These are phyloP conservation scores for Trametes coccinea DNA, from an alignment of 768 basidiomycete genomes.

Conservation along the genomic window DNA sequence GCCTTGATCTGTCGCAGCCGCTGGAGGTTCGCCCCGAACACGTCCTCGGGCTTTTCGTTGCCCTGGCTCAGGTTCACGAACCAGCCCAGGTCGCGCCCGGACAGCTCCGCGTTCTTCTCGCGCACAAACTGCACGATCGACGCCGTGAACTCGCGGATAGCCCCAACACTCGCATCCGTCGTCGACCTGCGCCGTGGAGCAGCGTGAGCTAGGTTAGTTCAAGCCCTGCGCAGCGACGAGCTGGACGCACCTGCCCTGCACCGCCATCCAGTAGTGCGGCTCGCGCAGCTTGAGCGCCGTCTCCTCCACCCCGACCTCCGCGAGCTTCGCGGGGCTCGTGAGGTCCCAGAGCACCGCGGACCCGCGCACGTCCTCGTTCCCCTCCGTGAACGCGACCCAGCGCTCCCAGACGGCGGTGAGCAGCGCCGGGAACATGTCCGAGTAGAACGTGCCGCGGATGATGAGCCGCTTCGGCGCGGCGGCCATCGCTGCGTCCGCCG, in stretches of 20 bases:
- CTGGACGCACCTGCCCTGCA: constrained; percentile 22
- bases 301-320: constrained; percentile 1
- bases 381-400: constrained; percentile 23
- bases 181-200: constrained; percentile 9
- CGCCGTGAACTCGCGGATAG: constrained; percentile 9
- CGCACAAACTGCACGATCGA: constrained; percentile 11
- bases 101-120: constrained; percentile 22
- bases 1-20: constrained; percentile 31
- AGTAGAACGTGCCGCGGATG: constrained; percentile 22
- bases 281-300: constrained; percentile 19
- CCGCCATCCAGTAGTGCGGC: constrained; percentile 26
- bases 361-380: constrained; percentile 16
- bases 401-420: constrained; percentile 16
- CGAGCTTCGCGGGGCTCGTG: constrained; percentile 16
- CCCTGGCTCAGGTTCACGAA: constrained; percentile 28
- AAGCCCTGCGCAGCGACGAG: too few relatives aligned
- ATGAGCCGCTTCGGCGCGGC: constrained; percentile 17
- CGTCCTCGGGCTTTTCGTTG: constrained; percentile 29
- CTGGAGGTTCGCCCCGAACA: constrained; percentile 31
- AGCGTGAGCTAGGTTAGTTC: too few relatives aligned
- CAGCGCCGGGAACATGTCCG: constrained; percentile 19
- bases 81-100: constrained; percentile 21
- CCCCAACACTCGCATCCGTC: constrained; percentile 15
- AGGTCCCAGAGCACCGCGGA: constrained; percentile 22
- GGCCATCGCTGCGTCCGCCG: constrained; percentile 17